Base-by-base conservation (phyloP, 371 early-diverging fungal genomes). In the Mortierella sp. region DNA sequence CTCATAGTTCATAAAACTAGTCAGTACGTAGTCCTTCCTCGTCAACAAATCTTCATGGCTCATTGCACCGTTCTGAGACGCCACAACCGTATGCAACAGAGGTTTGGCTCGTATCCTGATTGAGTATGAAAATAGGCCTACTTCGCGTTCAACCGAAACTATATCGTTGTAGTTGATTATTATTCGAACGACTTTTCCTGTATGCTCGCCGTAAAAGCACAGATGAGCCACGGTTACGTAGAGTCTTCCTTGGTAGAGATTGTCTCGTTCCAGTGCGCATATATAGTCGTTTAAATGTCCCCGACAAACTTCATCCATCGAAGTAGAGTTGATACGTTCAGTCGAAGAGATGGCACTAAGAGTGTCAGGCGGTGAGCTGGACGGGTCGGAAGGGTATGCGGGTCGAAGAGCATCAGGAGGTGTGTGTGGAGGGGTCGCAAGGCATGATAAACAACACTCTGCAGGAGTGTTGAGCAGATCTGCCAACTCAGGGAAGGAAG, bases 191-290 rank as follows among this genome's bases (percentile, higher is more conserved):
- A 32, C 10, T 32, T 86, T 86, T 8, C 72, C 82, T 69, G 86
- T 85, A 32, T 86, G 67, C 24, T 80, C 85, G 0, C 84, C 76
- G 52, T 86, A 83, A 63, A 89, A 89, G 58, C 81, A 74, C 4
- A 86, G 11, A 58, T 84, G 77, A 7, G 52, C 62, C 28, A 19
- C 55, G 13, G 89, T 88, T 5, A 83, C 15, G 63, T 83, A 89
- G 16, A 88, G 52, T 52, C 7, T 22, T 52, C 52, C 52, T 52
- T 8, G 19, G 15, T n/a, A 21, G 21, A 52, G 52, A 52, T 52
- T 16, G 21, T 22, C 52, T 52, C 8, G 52, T 0, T n/a, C 52
- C 19, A 52, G 21, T 16, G 52, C 52, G 21, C 52, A 52, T 19
- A 52, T 22, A n/a, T n/a, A 52, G 16, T 52, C 52, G 52, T 16